Evolutionary conservation across 1,284 basidiomycete species (phyloP).

Genomic region (Malassezia obtusa): DNA sequence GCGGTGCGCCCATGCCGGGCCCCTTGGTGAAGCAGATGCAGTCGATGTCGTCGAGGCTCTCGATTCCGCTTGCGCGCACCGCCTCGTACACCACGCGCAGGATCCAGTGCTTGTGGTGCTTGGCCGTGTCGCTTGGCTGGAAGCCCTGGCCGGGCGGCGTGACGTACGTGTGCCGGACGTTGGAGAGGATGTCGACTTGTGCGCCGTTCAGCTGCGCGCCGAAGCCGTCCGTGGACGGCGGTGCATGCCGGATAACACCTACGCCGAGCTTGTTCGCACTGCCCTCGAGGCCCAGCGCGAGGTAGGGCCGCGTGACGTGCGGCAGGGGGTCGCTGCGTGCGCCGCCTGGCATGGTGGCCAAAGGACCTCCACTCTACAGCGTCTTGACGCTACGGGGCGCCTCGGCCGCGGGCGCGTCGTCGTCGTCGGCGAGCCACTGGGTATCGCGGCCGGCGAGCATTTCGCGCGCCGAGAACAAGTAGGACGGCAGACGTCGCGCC

Average conservation of each 20-base stretch:
- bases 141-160: conserved; percentile 97
- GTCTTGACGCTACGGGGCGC: conserved; percentile 8
- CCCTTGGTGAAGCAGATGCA: conserved; percentile 98
- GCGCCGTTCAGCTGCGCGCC: conserved; percentile 56
- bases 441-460: background rate
- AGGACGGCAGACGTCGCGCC: background rate
- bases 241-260: conserved; percentile 75
- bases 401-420: background rate
- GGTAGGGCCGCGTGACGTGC: conserved; percentile 24
- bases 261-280: conserved; percentile 92
- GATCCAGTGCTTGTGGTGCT: conserved; percentile 90
- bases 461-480: background rate
- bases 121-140: conserved; percentile 83
- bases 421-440: background rate
- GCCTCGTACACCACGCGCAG: conserved; percentile 72
- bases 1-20: conserved; percentile 96
- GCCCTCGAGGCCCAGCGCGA: conserved; percentile 43
- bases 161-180: conserved; percentile 87
- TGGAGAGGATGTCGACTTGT: conserved; percentile 49
- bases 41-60: conserved; percentile 68
- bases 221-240: conserved; percentile 51
- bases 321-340: conserved; percentile 24
- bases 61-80: conserved; percentile 58
- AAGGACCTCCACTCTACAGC: conserved; percentile 8
- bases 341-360: background rate